phyloP scores from a whole-genome alignment of 2,329 filamentous ascomycete genomes.

The Aspergillus pseudoterreus region DNA sequence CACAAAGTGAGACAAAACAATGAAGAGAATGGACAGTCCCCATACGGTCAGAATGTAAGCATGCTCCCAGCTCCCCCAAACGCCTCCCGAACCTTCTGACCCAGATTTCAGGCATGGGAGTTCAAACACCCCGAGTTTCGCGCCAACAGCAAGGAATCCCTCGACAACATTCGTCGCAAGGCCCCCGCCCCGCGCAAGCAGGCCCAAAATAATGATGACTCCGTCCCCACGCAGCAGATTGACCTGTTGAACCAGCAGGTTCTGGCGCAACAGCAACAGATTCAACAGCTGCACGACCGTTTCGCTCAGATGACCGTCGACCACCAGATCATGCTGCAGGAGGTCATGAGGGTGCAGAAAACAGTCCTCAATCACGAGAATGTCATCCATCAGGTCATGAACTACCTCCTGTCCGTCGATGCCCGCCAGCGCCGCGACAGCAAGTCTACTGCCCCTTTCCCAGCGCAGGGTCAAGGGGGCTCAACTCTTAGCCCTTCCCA shows the following conservation, averaged over 20 bases:
- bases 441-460: slow-evolving; percentile 41
- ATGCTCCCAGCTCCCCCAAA: background rate
- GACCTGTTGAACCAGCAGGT: slow-evolving; percentile 84
- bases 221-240: slow-evolving; percentile 80
- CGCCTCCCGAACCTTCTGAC: slow-evolving; percentile 8
- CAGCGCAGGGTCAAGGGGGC: slow-evolving; percentile 38
- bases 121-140: slow-evolving; percentile 98
- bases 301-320: slow-evolving; percentile 73
- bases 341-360: slow-evolving; percentile 62
- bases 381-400: slow-evolving; percentile 69
- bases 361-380: slow-evolving; percentile 70
- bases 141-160: slow-evolving; percentile 88
- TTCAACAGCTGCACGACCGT: slow-evolving; percentile 80
- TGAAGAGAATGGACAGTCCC: slow-evolving; percentile 76
- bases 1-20: slow-evolving; percentile 94
- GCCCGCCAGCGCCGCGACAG: slow-evolving; percentile 62
- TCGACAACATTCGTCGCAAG: slow-evolving; percentile 95
- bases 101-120: slow-evolving; percentile 70
- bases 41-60: slow-evolving; percentile 72
- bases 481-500: slow-evolving; percentile 45
- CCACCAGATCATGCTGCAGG: slow-evolving; percentile 62
- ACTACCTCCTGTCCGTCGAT: slow-evolving; percentile 62
- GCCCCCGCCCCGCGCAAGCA: slow-evolving; percentile 84
- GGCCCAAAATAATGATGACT: slow-evolving; percentile 64
- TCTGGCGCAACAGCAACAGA: slow-evolving; percentile 85